Evolutionary conservation across 768 basidiomycete species (phyloP), one percentile per base, ranked within the genome.

Genomic region (Kwoniella sp.): DNA sequence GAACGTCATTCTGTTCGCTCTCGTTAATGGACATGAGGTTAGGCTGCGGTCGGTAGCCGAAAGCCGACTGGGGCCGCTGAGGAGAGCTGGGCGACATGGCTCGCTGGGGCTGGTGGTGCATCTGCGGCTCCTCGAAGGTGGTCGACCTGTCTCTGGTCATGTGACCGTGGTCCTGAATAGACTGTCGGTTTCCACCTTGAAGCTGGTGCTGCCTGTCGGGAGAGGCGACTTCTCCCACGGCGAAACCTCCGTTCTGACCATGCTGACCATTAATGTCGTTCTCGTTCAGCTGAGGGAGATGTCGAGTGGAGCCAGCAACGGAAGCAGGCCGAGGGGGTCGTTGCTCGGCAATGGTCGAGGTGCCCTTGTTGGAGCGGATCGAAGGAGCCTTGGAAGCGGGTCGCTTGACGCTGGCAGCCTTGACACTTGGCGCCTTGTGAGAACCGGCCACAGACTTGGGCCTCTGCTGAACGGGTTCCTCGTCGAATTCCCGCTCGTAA

Each of bases 141-240:
- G 59, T 63, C 6, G 59, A 54, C 33, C 57, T 49, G 25, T 64
- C 58, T 8, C 46, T 41, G 5, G 57, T 46, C n/a, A 58, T 38
- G 14, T 54, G 33, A 27, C 63, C 66, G 14, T 56, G 19, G 46
- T 69, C 67, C 17, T 56, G 47, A 19, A 69, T 55, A 1, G 53
- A 48, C 33, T 51, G 51, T 22, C 64, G 40, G 22, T 17, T 47
- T 29, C 45, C 46, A 32, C 67, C 54, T 33, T 70, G 69, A 27
- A 69, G 56, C 34, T 70, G 45, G 12, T 59, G 62, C 38, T 73
- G 71, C 17, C 59, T 56, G 12, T 65, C 55, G 22, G 42, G 54
- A 9, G 65, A 60, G 17, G 63, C 41, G 36, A 67, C 56, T 23
- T 67, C 59, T 27, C 67, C 69, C 23, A 60, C 60, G 14, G 55